These are phyloP conservation scores for Chromera velia DNA, from an alignment of 73 alveolate genomes.

Conservation along the genomic window DNA sequence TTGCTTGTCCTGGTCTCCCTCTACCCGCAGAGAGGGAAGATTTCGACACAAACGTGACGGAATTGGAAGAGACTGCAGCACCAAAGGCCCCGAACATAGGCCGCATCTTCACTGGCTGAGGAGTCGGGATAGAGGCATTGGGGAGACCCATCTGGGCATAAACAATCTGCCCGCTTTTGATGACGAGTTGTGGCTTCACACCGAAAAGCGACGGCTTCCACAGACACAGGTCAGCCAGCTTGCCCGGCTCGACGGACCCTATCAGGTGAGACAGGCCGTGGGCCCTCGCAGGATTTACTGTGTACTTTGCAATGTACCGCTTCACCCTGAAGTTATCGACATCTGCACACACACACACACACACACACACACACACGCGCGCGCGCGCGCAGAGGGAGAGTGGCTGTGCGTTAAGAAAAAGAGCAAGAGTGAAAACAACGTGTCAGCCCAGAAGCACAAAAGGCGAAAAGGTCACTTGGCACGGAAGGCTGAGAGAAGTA, in stretches of 20 bases:
- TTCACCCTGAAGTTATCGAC: background rate
- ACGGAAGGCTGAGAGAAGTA: too few relatives aligned
- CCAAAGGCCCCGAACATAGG: slow-evolving; percentile 40
- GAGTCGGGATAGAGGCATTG: slow-evolving; percentile 46
- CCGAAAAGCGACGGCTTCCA: slow-evolving; percentile 39
- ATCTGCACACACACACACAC: background rate
- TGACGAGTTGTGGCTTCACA: slow-evolving; percentile 36
- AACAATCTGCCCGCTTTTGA: slow-evolving; percentile 40
- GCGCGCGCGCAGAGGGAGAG: background rate
- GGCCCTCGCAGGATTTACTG: slow-evolving; percentile 39
- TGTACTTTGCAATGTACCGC: slow-evolving; percentile 41
- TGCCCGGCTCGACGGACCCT: slow-evolving; percentile 38
- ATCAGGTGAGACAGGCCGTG: slow-evolving; percentile 42
- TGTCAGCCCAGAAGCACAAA: too few relatives aligned
- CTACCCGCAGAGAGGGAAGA: background rate
- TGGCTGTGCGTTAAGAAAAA: background rate
- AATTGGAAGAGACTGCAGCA: slow-evolving; percentile 1
- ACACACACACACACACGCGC: too few relatives aligned
- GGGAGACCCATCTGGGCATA: slow-evolving; percentile 49
- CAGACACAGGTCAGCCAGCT: slow-evolving; percentile 35
- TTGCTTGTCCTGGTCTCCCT: background rate
- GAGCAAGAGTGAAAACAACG: background rate
- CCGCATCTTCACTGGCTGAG: slow-evolving; percentile 47
- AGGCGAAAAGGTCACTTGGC: too few relatives aligned
- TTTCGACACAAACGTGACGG: background rate